These are phyloP conservation scores for Naganishia vaughanmartiniae DNA, from an alignment of 768 basidiomycete species.

Conservation along the genomic window DNA sequence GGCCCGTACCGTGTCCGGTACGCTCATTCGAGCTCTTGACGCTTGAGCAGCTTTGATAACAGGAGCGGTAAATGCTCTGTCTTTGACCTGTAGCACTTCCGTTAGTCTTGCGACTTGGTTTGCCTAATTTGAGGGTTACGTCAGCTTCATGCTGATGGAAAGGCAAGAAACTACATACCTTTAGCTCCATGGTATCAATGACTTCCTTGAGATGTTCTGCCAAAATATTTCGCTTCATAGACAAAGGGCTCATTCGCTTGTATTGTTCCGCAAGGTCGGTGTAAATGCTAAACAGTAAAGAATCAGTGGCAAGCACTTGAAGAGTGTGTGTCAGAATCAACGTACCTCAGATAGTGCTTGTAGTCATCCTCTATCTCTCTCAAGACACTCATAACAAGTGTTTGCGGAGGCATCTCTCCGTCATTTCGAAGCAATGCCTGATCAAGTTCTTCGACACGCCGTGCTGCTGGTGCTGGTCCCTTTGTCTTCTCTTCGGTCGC, in stretches of 20 bases:
- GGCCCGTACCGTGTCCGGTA: constrained; percentile 31
- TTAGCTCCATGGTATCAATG: constrained; percentile 85
- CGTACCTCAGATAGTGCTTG: constrained; percentile 86
- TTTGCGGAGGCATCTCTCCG: constrained; percentile 73
- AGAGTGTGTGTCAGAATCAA: constrained; percentile 17
- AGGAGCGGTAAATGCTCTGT: constrained; percentile 28
- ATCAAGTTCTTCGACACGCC: constrained; percentile 51
- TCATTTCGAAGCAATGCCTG: constrained; percentile 59
- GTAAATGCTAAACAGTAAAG: constrained; percentile 65
- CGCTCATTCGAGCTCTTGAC: constrained; percentile 30
- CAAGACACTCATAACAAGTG: constrained; percentile 75
- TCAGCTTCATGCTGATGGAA: neutral
- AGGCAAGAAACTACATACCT: constrained; percentile 58
- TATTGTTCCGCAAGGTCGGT: constrained; percentile 89
- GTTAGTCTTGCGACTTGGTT: constrained; percentile 33
- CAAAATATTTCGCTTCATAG: constrained; percentile 79
- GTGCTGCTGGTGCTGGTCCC: neutral
- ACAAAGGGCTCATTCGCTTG: constrained; percentile 78
- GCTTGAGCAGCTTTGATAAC: constrained; percentile 31
- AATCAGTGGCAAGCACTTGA: neutral
- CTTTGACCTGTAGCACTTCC: constrained; percentile 26
- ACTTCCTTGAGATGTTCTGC: constrained; percentile 86
- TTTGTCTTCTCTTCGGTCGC: constrained; percentile 19
- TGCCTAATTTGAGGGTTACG: constrained; percentile 2
- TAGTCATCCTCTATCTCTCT: constrained; percentile 93